Conservation (phyloP, 306 rosid genomes). For the Sesbania bispinosa region DNA sequence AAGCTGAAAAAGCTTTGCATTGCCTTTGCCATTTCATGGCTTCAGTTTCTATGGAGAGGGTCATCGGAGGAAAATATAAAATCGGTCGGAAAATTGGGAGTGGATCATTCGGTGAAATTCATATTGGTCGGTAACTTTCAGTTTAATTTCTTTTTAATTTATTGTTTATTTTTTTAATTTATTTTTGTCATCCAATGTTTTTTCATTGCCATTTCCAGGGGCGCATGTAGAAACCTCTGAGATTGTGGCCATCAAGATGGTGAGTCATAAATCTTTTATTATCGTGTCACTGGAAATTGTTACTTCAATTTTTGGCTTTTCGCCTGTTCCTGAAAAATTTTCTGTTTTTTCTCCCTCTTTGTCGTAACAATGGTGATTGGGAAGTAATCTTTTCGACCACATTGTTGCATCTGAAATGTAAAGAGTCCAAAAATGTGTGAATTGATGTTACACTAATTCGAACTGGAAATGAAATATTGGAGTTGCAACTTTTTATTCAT, state of each 20-base stretch:
- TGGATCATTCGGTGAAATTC: constrained; percentile 71
- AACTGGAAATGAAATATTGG: neutral
- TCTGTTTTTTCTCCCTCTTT: neutral
- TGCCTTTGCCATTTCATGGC: neutral
- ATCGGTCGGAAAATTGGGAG: constrained; percentile 68
- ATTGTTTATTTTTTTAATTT: neutral
- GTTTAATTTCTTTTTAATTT: neutral
- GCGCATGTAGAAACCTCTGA: constrained; percentile 49
- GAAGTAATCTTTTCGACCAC: neutral
- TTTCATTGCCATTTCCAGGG: constrained; percentile 34
- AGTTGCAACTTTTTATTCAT: neutral
- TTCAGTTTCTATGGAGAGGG: constrained; percentile 45
- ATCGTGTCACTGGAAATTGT: neutral
- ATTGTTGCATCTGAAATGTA: neutral
- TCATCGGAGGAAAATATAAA: constrained; percentile 52
- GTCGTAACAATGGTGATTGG: neutral
- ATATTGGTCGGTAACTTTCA: constrained; percentile 36
- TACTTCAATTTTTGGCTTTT: neutral
- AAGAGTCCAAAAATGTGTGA: neutral
- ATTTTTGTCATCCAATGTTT: neutral
- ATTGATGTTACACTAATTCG: neutral
- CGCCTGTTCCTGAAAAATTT: neutral
- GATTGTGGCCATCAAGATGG: constrained; percentile 67
- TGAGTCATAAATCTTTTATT: constrained; percentile 32
- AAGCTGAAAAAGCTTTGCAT: too few relatives aligned